phyloP scores from a whole-genome alignment of 306 rosid species.

The Vigna unguiculata region DNA sequence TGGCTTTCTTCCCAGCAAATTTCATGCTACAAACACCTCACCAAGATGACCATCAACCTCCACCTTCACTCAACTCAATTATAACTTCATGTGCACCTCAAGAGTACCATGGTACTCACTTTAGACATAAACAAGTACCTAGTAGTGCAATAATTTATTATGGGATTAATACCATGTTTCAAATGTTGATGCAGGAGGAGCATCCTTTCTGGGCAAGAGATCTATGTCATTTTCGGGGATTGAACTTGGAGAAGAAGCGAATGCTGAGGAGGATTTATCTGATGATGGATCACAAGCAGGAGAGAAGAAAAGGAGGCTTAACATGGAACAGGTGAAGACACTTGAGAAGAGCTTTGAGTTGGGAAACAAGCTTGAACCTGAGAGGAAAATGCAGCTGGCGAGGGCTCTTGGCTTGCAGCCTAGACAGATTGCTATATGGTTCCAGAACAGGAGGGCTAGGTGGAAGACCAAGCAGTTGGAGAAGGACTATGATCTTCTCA shows the following conservation, averaged over 20 bases:
- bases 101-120: constrained; percentile 72
- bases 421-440: constrained; percentile 88
- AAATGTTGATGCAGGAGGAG: constrained; percentile 62
- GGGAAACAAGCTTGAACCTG: constrained; percentile 89
- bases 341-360: constrained; percentile 89
- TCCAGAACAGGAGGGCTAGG: constrained; percentile 87
- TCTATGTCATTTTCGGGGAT: constrained; percentile 78
- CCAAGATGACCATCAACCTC: constrained; percentile 68
- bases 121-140: constrained; percentile 20
- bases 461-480: constrained; percentile 90
- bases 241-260: constrained; percentile 72
- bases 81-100: constrained; percentile 78
- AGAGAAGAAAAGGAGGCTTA: constrained; percentile 87
- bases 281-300: constrained; percentile 88
- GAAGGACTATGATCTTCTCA: constrained; percentile 82
- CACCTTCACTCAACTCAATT: constrained; percentile 70
- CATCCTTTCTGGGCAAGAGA: constrained; percentile 73
- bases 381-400: constrained; percentile 87
- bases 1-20: constrained; percentile 87
- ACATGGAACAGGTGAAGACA: constrained; percentile 83
- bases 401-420: constrained; percentile 82
- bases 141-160: background rate
- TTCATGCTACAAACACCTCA: constrained; percentile 80
- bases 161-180: constrained; percentile 1
- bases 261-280: constrained; percentile 73